Evolutionary conservation across 2,329 filamentous ascomycete species (phyloP), one percentile per base, ranked within the genome.

Genomic region (Pseudocercospora eumusae): DNA sequence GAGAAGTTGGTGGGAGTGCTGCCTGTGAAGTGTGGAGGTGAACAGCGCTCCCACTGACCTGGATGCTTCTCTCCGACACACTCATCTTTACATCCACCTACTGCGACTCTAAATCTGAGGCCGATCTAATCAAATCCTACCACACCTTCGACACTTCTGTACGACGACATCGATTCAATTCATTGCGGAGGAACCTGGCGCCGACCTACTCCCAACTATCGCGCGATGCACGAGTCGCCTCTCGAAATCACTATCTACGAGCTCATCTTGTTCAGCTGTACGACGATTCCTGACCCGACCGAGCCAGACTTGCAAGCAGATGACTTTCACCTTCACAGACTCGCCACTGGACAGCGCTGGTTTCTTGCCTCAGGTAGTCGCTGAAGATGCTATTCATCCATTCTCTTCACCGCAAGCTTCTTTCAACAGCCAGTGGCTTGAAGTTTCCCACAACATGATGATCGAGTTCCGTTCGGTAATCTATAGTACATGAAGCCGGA

Each of bases 221-320:
- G 33, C 36, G 18, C 36, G 15, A 57, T 57, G 55, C 21, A 57
- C 21, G 44, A 49, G 13, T 57, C 55, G 9, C 55, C 4, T n/a
- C 6, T 2, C 33, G 23, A 8, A 57, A 49, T 20, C n/a, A 33
- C 2, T 13, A 36, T 57, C 23, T 45, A 31, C 42, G 36, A 49
- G 25, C 25, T 57, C 6, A 42, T 47, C 4, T 21, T 57, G 13
- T 20, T 20, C 18, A 25, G 9, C 8, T 5, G 5, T 13, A 8
- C 3, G 8, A 4, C 9, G 18, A 47, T n/a, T n/a, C n/a, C n/a
- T n/a, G n/a, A n/a, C n/a, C 44, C 9, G 18, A 23, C 10, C 18
- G 21, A 25, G 21, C 8, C 4, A 69, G 23, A 65, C 66, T 11
- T 71, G 67, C 64, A 64, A 67, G 33, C 55, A 68, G 45, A 63